Conservation (phyloP, 2,329 filamentous ascomycete species). For the Colletotrichum karsti region DNA sequence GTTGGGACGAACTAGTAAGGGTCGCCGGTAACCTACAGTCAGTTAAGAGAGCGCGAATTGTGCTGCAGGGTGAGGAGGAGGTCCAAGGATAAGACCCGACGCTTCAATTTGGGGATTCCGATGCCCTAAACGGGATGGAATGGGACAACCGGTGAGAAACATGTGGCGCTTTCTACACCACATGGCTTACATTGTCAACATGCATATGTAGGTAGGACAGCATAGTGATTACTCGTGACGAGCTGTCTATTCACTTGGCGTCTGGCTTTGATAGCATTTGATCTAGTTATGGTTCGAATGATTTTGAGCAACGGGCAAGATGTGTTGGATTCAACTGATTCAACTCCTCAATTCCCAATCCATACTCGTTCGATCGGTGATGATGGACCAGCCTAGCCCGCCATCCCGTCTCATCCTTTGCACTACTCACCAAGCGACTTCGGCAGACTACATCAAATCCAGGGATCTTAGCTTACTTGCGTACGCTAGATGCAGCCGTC, state of each 20-base stretch:
- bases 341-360: neutral
- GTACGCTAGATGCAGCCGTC: neutral
- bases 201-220: neutral
- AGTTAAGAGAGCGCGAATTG: neutral
- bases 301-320: neutral
- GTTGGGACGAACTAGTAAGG: slow-evolving; percentile 2
- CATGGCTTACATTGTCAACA: neutral
- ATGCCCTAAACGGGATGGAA: neutral
- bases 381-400: neutral
- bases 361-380: neutral
- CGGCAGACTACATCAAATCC: neutral
- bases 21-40: neutral
- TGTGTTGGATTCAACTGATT: neutral
- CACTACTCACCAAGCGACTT: neutral
- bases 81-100: neutral
- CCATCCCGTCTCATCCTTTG: neutral
- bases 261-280: too few species aligned
- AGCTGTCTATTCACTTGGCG: neutral
- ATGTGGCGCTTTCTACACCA: neutral
- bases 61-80: neutral
- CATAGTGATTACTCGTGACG: neutral
- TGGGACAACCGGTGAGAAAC: slow-evolving; percentile 6
- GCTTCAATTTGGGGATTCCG: neutral
- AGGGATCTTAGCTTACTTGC: neutral
- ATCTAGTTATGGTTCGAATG: neutral